Evolutionary conservation across 495 filamentous ascomycete genomes (phyloP).

Genomic region (Haplographium delicatum): DNA sequence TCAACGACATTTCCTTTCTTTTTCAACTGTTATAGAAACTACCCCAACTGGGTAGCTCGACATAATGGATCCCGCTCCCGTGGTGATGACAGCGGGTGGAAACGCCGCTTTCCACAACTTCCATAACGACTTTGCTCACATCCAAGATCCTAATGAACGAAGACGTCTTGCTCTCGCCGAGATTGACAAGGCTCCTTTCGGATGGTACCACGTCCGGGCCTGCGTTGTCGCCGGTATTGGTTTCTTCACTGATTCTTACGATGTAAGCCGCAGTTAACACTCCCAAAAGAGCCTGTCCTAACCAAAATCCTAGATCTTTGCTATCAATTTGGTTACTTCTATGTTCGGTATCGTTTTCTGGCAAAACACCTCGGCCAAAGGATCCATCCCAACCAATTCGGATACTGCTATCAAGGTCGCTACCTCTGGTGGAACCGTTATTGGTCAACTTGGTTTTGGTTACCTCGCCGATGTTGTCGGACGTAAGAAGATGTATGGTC

Average conservation of each 20-base stretch:
- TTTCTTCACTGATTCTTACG: conserved; percentile 79
- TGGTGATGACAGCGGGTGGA: conserved; percentile 49
- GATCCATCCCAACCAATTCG: conserved; percentile 53
- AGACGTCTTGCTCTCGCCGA: conserved; percentile 69
- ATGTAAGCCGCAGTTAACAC: conserved; percentile 66
- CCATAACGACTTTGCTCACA: conserved; percentile 56
- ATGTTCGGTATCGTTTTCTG: conserved; percentile 76
- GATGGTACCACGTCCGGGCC: conserved; percentile 64
- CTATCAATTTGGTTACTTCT: conserved; percentile 63
- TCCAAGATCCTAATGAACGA: conserved; percentile 67
- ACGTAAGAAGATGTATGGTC: conserved; percentile 74
- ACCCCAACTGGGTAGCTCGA: too few species aligned
- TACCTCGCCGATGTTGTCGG: conserved; percentile 73
- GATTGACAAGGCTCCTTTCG: conserved; percentile 75
- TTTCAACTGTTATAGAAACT: too few species aligned
- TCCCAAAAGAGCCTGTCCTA: conserved; percentile 38
- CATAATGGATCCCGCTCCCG: conserved; percentile 10
- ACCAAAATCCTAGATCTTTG: conserved; percentile 50
- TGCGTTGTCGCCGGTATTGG: conserved; percentile 76
- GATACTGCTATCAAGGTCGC: conserved; percentile 86
- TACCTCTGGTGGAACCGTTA: conserved; percentile 79
- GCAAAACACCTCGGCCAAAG: conserved; percentile 36
- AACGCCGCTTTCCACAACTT: conserved; percentile 68
- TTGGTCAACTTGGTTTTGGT: conserved; percentile 81
- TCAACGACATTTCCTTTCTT: too few species aligned